Evolutionary conservation across 805 yeast genomes (phyloP).

Genomic region (Ogataea allantospora): DNA sequence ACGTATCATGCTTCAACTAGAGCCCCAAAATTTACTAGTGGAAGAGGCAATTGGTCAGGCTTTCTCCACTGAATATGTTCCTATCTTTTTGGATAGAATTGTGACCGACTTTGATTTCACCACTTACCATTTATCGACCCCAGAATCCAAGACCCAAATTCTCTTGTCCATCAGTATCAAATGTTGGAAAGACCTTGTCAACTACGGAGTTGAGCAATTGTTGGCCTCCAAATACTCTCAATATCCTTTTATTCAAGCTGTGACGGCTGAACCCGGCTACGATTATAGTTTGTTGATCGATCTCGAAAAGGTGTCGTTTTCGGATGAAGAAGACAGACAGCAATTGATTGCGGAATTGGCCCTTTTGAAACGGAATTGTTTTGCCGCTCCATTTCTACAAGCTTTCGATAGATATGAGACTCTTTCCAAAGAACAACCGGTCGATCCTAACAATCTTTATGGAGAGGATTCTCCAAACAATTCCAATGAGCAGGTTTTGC

Average conservation of each 20-base stretch:
- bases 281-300: constrained; percentile 76
- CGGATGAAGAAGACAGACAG: constrained; percentile 45
- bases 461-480: constrained; percentile 38
- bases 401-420: constrained; percentile 80
- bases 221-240: constrained; percentile 52
- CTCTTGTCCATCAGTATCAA: constrained; percentile 70
- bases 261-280: constrained; percentile 70
- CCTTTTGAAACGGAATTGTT: constrained; percentile 75
- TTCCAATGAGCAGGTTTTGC: constrained; percentile 56
- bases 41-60: constrained; percentile 79
- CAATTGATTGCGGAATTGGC: constrained; percentile 64
- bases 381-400: constrained; percentile 89
- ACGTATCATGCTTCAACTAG: constrained; percentile 71
- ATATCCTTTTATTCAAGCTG: constrained; percentile 35
- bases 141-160: constrained; percentile 64
- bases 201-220: constrained; percentile 61
- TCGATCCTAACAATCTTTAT: constrained; percentile 41
- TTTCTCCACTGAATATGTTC: constrained; percentile 46
- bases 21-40: constrained; percentile 78
- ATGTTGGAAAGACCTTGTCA: constrained; percentile 70
- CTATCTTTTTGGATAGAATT: constrained; percentile 71
- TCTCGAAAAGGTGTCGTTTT: constrained; percentile 28
- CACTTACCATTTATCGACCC: constrained; percentile 89
- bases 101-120: constrained; percentile 96
- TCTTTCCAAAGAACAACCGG: constrained; percentile 45